Conservation (phyloP, 139 green algal species). For the Coelastrella sp. region DNA sequence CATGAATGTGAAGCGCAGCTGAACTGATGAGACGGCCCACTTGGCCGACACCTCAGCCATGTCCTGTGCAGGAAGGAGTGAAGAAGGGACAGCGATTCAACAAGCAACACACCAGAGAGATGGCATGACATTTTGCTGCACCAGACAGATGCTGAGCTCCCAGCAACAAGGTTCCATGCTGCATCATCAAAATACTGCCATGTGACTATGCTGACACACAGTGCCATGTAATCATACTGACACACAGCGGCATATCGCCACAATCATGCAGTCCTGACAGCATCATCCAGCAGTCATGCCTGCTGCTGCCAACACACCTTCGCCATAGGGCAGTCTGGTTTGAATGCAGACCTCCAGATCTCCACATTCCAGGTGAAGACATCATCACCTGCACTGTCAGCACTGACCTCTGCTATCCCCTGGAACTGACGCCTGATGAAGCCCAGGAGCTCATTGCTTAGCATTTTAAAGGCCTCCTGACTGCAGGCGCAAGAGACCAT, state of each 20-base stretch:
- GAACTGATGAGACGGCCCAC: constrained; percentile 64
- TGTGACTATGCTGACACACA: no score
- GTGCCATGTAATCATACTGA: no score
- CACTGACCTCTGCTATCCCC: neutral
- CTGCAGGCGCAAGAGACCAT: neutral
- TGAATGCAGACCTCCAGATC: constrained; percentile 70
- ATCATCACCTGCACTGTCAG: constrained; percentile 65
- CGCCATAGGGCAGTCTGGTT: constrained; percentile 45
- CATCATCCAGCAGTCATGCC: neutral
- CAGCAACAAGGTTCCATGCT: no score
- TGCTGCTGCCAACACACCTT: constrained; percentile 50
- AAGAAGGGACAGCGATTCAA: neutral
- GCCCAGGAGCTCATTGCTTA: constrained; percentile 74
- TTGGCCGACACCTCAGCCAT: constrained; percentile 64
- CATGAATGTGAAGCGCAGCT: constrained; percentile 84
- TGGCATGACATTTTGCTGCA: no score
- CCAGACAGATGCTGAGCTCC: no score
- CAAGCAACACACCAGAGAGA: no score
- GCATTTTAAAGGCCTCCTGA: constrained; percentile 67
- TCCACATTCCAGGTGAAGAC: constrained; percentile 77
- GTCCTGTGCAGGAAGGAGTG: constrained; percentile 56
- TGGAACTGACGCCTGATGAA: constrained; percentile 56
- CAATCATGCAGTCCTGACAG: no score
- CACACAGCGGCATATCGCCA: no score
- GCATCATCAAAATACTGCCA: no score